Evolutionary conservation across 2,329 filamentous ascomycete species (phyloP).

Genomic region (Sordariomycetes sp.): DNA sequence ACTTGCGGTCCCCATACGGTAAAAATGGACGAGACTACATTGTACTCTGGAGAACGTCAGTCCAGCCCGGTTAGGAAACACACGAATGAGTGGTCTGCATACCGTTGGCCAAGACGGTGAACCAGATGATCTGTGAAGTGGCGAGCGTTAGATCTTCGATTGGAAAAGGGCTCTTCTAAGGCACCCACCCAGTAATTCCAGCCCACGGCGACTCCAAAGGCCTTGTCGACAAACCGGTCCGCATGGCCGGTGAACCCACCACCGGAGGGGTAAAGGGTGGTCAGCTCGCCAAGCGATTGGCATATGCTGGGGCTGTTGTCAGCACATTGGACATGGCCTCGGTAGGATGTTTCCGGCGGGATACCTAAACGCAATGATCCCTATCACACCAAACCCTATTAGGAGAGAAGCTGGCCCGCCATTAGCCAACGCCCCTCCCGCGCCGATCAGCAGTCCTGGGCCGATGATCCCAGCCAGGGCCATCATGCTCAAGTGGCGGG

Average conservation of each 20-base stretch:
- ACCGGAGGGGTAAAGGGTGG: constrained; percentile 60
- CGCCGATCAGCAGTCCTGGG: constrained; percentile 61
- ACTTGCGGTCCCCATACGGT: constrained; percentile 53
- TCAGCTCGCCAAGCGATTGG: constrained; percentile 66
- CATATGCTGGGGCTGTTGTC: constrained; percentile 32
- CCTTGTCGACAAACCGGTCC: constrained; percentile 60
- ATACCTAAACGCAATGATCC: constrained; percentile 17
- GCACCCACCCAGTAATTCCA: constrained; percentile 51
- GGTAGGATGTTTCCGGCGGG: background rate
- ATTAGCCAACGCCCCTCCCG: constrained; percentile 55
- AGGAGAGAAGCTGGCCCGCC: constrained; percentile 63
- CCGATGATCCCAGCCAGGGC: constrained; percentile 51
- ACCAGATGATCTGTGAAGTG: constrained; percentile 38
- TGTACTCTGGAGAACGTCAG: constrained; percentile 40
- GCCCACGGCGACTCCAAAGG: constrained; percentile 56
- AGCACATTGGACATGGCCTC: too few species aligned
- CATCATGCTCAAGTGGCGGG: constrained; percentile 57
- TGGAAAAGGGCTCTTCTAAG: too few species aligned
- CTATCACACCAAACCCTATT: constrained; percentile 64
- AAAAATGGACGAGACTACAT: constrained; percentile 55
- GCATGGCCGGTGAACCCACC: constrained; percentile 63
- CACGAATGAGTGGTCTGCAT: too few species aligned
- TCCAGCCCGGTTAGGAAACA: too few species aligned
- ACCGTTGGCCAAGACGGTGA: constrained; percentile 23
- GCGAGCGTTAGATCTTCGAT: too few species aligned